Percentiles rank a stretch among this genome's conserved stretches.
Conservation (phyloP, 2,329 filamentous ascomycete species). For the Chaetomium strumarium region DNA sequence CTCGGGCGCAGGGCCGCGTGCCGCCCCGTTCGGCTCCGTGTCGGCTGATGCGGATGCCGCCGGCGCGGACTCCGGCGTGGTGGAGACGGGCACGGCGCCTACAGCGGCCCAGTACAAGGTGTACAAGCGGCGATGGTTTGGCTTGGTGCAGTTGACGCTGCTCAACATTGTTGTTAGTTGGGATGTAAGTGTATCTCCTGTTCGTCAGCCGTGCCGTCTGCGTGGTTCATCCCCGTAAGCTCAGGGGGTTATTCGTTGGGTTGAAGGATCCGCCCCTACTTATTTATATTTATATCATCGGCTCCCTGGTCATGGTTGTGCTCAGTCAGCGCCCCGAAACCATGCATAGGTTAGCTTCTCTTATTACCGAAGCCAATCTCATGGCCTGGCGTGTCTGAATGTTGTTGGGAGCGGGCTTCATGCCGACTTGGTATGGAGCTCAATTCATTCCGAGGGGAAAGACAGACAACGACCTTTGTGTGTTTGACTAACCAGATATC, state of each 20-base stretch:
- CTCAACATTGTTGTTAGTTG: slow-evolving; percentile 92
- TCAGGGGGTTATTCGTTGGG: no score
- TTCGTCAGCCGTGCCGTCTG: background rate
- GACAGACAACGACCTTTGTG: no score
- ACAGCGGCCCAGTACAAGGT: slow-evolving; percentile 27
- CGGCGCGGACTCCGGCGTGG: background rate
- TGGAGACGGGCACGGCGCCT: background rate
- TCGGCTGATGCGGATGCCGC: background rate
- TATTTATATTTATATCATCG: no score
- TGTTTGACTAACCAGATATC: background rate
- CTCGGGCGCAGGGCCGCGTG: background rate
- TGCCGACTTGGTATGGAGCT: no score
- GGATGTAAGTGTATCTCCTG: slow-evolving; percentile 62
- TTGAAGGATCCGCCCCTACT: no score
- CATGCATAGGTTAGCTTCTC: no score
- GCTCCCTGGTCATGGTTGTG: no score
- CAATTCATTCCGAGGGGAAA: no score
- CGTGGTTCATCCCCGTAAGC: no score
- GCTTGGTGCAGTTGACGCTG: slow-evolving; percentile 73
- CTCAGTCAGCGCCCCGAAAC: no score
- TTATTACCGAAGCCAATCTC: no score
- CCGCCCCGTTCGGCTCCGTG: background rate
- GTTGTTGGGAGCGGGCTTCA: background rate
- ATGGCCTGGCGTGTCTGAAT: no score
- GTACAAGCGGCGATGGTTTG: slow-evolving; percentile 88